Conservation (phyloP, 495 filamentous ascomycete genomes). For the Xylaria castorea region DNA sequence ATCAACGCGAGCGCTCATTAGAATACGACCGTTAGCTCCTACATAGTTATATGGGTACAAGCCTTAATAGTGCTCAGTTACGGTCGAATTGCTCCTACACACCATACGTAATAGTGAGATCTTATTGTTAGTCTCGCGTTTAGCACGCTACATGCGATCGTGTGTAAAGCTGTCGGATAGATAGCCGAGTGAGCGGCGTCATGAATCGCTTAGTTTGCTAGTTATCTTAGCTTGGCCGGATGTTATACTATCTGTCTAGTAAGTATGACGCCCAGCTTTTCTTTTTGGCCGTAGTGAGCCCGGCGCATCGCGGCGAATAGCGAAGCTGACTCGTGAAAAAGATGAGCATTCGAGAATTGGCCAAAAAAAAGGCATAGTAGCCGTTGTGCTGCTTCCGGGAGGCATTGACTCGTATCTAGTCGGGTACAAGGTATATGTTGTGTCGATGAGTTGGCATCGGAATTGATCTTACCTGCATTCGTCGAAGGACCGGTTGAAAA, state of each 20-base stretch:
- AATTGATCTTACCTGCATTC: constrained; percentile 15
- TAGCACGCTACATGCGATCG: background rate
- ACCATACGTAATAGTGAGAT: background rate
- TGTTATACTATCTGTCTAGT: background rate
- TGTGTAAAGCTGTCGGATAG: background rate
- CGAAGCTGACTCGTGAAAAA: background rate
- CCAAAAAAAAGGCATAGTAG: background rate
- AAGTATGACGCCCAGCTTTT: background rate
- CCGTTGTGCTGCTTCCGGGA: background rate
- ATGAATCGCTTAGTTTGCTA: background rate
- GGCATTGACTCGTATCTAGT: background rate
- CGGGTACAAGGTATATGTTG: constrained; percentile 6
- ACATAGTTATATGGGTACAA: background rate
- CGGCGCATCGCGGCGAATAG: background rate
- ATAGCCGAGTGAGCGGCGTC: background rate
- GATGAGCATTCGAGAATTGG: background rate
- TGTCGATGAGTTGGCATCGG: background rate
- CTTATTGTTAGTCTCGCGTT: background rate
- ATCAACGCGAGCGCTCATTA: background rate
- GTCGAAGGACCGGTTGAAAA: background rate
- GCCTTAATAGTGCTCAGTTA: background rate
- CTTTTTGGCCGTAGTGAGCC: background rate
- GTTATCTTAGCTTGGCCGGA: too few relatives aligned
- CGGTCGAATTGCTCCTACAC: background rate
- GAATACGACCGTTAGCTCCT: background rate